phyloP scores from a whole-genome alignment of 2,329 filamentous ascomycete genomes.

The Madurella mycetomatis region DNA sequence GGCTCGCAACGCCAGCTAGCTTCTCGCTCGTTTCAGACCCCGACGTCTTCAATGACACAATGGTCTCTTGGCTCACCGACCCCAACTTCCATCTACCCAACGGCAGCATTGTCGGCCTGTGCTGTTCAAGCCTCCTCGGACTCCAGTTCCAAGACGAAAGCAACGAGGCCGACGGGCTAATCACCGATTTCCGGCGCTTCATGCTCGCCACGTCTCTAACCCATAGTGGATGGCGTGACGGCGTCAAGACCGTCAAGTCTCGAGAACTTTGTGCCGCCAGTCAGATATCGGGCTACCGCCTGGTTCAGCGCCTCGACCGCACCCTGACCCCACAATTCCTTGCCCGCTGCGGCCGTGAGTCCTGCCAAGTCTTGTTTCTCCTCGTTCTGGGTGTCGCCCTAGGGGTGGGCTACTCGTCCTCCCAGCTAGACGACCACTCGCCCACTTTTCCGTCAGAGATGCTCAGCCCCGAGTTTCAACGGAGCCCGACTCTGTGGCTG shows the following conservation, averaged over 20 bases:
- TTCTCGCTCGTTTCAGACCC: conserved; percentile 17
- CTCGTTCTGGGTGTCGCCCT: conserved; percentile 29
- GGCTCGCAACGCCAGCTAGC: conserved; percentile 21
- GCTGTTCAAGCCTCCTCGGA: conserved; percentile 25
- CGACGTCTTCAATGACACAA: conserved; percentile 25
- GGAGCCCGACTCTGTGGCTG: conserved; percentile 32
- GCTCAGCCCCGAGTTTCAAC: conserved; percentile 26
- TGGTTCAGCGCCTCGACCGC: conserved; percentile 30
- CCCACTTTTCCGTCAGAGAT: conserved; percentile 20
- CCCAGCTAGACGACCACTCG: conserved; percentile 16
- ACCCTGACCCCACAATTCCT: conserved; percentile 31
- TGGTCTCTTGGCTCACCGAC: conserved; percentile 29
- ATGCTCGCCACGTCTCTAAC: conserved; percentile 29
- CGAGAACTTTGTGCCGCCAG: conserved; percentile 24
- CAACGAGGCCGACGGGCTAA: conserved; percentile 23
- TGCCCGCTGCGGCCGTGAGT: conserved; percentile 20
- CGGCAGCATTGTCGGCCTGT: conserved; percentile 29
- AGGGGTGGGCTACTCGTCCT: conserved; percentile 27
- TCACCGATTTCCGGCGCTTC: conserved; percentile 28
- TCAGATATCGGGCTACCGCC: conserved; percentile 27
- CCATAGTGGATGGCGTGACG: conserved; percentile 24
- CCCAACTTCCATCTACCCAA: conserved; percentile 24
- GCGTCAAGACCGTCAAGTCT: conserved; percentile 11
- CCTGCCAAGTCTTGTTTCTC: conserved; percentile 29
- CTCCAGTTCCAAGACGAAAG: conserved; percentile 22